Base-by-base conservation (phyloP, 805 yeast species). In the Starmera amethionina region DNA sequence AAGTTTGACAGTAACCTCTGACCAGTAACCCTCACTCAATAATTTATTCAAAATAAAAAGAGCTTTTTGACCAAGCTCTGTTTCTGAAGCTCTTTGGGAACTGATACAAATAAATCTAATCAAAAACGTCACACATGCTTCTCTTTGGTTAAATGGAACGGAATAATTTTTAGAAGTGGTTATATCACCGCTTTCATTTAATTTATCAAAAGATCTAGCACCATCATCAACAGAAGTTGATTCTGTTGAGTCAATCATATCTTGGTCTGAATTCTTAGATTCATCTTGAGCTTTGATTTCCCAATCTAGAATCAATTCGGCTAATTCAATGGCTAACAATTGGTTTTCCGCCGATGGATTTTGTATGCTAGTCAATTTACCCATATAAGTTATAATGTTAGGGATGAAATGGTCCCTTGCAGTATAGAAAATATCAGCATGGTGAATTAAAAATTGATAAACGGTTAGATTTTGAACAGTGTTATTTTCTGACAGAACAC, bases 351-450 rank as follows among this genome's bases (percentile, higher is more conserved):
- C 55, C 1, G 86, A 79, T 4, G 93, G 79, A 49, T 81, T 84
- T 5, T 88, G 78, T 51, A 79, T 65, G 37, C 86, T 77, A 0
- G 94, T 83, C 39, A 93, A 65, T 53, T 88, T 87, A 13, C 95
- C 95, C 88, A 93, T 84, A 1, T 95, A 95, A 4, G 89, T 77
- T 39, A 93, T 84, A 41, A 90, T 84, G 48, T 83, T 85, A 3
- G 95, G 82, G 43, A 88, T 77, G 52, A 90, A 93, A 41, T 87
- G 86, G 49, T 87, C 96, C 41, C 97, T 71, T 13, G 90, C 89
- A 40, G 77, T 78, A 54, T 75, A 90, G 59, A 93, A 93, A 39
- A 87, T 63, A 43, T 82, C 90, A 0, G 94, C 76, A 49, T 93
- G 95, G 38, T 79, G 82, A 30, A 86, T 86, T 59, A 93, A 76